phyloP scores from a whole-genome alignment of 2,329 filamentous ascomycete genomes.

The Nothopassalora personata region DNA sequence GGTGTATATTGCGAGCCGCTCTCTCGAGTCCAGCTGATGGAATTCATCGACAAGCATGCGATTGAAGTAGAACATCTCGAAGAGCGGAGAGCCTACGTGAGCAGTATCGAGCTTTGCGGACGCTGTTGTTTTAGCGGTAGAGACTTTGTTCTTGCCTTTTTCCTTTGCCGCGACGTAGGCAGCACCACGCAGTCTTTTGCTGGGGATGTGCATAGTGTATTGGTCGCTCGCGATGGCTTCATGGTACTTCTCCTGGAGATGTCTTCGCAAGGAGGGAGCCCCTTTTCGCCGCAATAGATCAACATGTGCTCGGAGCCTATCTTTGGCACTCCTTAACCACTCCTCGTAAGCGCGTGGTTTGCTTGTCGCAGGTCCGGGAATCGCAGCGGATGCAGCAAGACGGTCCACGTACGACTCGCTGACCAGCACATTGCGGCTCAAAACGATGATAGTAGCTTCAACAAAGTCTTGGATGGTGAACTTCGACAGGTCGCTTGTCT shows the following conservation, averaged over 20 bases:
- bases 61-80: slow-evolving; percentile 59
- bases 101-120: slow-evolving; percentile 8
- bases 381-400: slow-evolving; percentile 38
- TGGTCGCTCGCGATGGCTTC: slow-evolving; percentile 11
- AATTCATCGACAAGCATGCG: slow-evolving; percentile 62
- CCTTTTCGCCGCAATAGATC: background rate
- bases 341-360: slow-evolving; percentile 43
- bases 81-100: slow-evolving; percentile 27
- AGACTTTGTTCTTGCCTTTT: slow-evolving; percentile 9
- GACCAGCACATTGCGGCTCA: slow-evolving; percentile 48
- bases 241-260: slow-evolving; percentile 23
- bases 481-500: slow-evolving; percentile 35
- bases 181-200: slow-evolving; percentile 27
- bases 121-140: slow-evolving; percentile 5
- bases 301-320: no score
- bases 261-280: slow-evolving; percentile 22
- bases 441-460: slow-evolving; percentile 51
- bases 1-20: slow-evolving; percentile 38
- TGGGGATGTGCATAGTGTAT: slow-evolving; percentile 36
- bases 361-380: slow-evolving; percentile 12
- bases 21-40: slow-evolving; percentile 48
- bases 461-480: slow-evolving; percentile 43
- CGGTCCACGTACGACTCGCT: slow-evolving; percentile 45
- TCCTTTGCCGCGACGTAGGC: slow-evolving; percentile 18
- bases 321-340: slow-evolving; percentile 43